Evolutionary conservation across 2,329 filamentous ascomycete genomes (phyloP), one percentile per base, ranked within the genome.

Genomic region (Cercospora janseana): DNA sequence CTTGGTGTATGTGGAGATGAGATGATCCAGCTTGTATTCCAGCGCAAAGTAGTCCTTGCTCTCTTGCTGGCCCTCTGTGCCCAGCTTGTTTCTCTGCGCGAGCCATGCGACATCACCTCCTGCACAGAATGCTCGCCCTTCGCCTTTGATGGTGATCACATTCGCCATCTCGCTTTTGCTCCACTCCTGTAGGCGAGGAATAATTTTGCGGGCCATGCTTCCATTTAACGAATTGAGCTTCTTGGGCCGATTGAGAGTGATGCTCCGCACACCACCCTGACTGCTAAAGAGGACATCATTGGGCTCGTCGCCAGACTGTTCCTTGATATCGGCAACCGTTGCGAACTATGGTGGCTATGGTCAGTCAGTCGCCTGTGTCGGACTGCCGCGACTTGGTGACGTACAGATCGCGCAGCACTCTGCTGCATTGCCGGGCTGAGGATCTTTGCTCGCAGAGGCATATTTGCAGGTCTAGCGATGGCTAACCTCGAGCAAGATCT

Each of bases 21-120:
- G 78, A 72, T 98, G 93, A 69, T 98, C 88, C 56, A 98, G 83
- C 74, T 88, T 86, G 78, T 97, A 98, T 83, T 98, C 94, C 50
- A 93, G 83, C 9, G 76, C 88, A 69, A 98, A 98, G 77, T 94
- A 98, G 44, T 91, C 83, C 40, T 80, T 75, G 21, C 91, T 95
- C 62, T 79, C 78, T 64, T 84, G 75, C 73, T 88, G 85, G 24
- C 91, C 91, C 59, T 85, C 77, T 3, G 71, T 63, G 1, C 87
- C 83, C 52, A 81, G 64, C 66, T 79, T 72, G 69, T 95, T 96
- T 69, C 82, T 80, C 56, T 80, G 59, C 28, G 90, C 92, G 55
- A 98, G 82, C 34, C 79, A 82, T 13, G 81, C 80, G 31, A 98
- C 91, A 69, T 98, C 93, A 52, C 93, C 93, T 60, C 93, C 93